A percentile compares a stretch with the other conserved stretches of the same genome.
These are phyloP conservation scores for Cyberlindnera bimundalis DNA, from an alignment of 805 yeast genomes.

Conservation along the genomic window DNA sequence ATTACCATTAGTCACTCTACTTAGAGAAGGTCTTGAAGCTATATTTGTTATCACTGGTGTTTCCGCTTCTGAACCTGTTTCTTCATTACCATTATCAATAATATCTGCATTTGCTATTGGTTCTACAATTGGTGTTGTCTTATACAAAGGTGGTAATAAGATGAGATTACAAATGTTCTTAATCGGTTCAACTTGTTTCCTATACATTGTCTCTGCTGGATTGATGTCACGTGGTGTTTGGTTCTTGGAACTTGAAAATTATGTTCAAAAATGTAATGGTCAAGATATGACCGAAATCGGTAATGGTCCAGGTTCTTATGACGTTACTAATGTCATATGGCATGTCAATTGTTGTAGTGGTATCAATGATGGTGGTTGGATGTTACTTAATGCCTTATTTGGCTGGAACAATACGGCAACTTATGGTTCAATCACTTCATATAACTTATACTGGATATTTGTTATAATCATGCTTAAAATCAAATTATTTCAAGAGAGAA, in stretches of 20 bases:
- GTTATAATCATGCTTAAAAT: slow-evolving; percentile 43
- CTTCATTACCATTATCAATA: slow-evolving; percentile 64
- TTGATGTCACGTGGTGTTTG: slow-evolving; percentile 85
- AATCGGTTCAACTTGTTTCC: slow-evolving; percentile 72
- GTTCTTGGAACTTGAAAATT: slow-evolving; percentile 79
- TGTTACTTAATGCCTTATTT: slow-evolving; percentile 80
- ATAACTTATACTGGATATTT: slow-evolving; percentile 67
- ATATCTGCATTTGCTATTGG: slow-evolving; percentile 60
- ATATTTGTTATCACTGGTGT: slow-evolving; percentile 90
- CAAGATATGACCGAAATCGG: slow-evolving; percentile 85
- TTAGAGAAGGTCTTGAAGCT: slow-evolving; percentile 91
- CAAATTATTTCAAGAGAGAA: slow-evolving; percentile 50
- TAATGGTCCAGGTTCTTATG: slow-evolving; percentile 91
- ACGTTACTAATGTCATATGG: slow-evolving; percentile 76
- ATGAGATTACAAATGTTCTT: slow-evolving; percentile 73
- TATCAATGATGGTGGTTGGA: slow-evolving; percentile 87
- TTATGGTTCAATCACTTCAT: slow-evolving; percentile 77
- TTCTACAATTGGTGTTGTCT: slow-evolving; percentile 54
- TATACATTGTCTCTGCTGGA: slow-evolving; percentile 86
- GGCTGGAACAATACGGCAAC: slow-evolving; percentile 97
- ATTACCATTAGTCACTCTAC: slow-evolving; percentile 78
- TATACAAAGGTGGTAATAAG: slow-evolving; percentile 78
- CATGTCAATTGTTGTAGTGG: slow-evolving; percentile 95
- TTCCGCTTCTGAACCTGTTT: slow-evolving; percentile 65
- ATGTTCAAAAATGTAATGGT: slow-evolving; percentile 71